A percentile compares a stretch with the other conserved stretches of the same genome.
Conservation (phyloP, 2,329 filamentous ascomycete genomes). For the Curvularia eragrostidis region DNA sequence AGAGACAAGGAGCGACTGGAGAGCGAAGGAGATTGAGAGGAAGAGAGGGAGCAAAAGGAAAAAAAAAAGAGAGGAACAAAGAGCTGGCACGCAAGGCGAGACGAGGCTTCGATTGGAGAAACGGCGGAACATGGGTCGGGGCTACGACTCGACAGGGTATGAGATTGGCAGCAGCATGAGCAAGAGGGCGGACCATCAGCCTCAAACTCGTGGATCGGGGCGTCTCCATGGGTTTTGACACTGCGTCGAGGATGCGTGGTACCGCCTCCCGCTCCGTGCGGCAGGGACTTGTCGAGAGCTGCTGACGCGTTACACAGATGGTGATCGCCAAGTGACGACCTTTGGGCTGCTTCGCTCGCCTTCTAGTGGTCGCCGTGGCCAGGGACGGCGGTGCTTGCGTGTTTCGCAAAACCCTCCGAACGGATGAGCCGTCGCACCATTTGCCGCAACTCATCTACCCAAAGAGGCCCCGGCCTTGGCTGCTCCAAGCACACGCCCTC, state of each 20-base stretch:
- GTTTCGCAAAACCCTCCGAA: conserved; percentile 23
- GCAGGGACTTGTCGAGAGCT: conserved; percentile 7
- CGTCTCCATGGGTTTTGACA: conserved; percentile 16
- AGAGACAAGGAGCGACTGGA: conserved; percentile 13
- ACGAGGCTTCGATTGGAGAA: conserved; percentile 6
- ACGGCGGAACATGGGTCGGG: conserved; percentile 1
- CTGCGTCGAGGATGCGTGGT: conserved; percentile 6
- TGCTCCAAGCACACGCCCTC: neutral
- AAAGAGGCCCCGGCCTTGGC: neutral
- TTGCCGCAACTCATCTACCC: conserved; percentile 16
- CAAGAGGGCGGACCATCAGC: conserved; percentile 11
- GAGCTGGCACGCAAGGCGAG: conserved; percentile 2
- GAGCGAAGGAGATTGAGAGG: neutral
- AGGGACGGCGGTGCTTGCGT: conserved; percentile 3
- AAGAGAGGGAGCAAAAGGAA: neutral
- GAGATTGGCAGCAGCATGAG: conserved; percentile 14
- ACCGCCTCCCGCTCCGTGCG: conserved; percentile 13
- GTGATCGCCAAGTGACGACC: conserved; percentile 12
- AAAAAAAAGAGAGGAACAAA: conserved; percentile 3
- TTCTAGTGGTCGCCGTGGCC: conserved; percentile 9
- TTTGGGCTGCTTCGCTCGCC: neutral
- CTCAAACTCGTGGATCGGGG: conserved; percentile 16
- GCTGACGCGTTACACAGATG: conserved; percentile 17
- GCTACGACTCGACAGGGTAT: conserved; percentile 14
- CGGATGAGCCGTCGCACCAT: conserved; percentile 22